Conservation (phyloP, 257 asterid genomes). For the Voacanga thouarsii region DNA sequence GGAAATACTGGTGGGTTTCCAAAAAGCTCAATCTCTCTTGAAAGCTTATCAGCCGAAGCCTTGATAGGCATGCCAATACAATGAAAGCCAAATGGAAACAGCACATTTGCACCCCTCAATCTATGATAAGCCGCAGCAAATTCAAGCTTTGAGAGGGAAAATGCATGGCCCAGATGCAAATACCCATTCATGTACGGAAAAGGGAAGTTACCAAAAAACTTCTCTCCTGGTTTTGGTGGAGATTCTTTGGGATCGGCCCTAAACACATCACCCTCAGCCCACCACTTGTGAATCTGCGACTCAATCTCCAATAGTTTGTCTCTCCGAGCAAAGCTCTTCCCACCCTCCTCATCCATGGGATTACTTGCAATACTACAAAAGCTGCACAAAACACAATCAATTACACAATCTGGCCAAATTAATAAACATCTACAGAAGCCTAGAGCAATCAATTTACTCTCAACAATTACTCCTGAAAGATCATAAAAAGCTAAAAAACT, state of each 20-base stretch:
- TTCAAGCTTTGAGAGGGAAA: constrained; percentile 84
- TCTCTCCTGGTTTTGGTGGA: constrained; percentile 68
- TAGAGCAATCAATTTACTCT: background rate
- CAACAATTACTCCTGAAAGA: background rate
- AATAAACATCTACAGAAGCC: background rate
- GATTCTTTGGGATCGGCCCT: constrained; percentile 61
- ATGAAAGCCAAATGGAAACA: constrained; percentile 85
- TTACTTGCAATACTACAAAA: constrained; percentile 38
- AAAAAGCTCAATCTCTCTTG: constrained; percentile 59
- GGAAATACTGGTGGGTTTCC: constrained; percentile 90
- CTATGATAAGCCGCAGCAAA: constrained; percentile 91
- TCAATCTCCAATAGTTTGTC: constrained; percentile 58
- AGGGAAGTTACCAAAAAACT: constrained; percentile 86
- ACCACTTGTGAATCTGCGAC: constrained; percentile 56
- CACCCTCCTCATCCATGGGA: constrained; percentile 63
- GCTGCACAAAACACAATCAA: constrained; percentile 17
- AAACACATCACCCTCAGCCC: constrained; percentile 71
- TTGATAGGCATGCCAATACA: constrained; percentile 97
- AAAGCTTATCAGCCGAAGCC: constrained; percentile 91
- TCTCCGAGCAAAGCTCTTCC: constrained; percentile 65
- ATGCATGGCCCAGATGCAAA: constrained; percentile 89
- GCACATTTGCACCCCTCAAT: constrained; percentile 80
- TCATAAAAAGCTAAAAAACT: background rate
- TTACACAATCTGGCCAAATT: background rate
- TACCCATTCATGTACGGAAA: constrained; percentile 94